phyloP scores from a whole-genome alignment of 305 asterid species.

The Fraxinus nigra region DNA sequence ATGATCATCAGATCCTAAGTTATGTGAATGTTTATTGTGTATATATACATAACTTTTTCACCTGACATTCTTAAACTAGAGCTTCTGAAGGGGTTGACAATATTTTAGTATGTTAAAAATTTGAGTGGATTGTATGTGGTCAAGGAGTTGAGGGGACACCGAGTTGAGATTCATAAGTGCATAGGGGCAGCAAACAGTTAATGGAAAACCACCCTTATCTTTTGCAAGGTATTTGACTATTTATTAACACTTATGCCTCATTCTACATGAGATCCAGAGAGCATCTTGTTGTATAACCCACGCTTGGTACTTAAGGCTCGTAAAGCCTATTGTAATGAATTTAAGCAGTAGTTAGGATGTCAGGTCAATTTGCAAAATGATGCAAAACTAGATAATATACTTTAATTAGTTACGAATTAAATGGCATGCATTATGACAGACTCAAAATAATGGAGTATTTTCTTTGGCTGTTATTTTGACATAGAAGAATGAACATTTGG shows the following conservation, averaged over 20 bases:
- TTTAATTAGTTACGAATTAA: not conserved
- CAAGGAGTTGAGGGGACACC: slow-evolving; percentile 1
- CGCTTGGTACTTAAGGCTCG: not conserved
- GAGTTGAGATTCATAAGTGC: not conserved
- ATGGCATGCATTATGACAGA: not conserved
- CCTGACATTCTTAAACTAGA: not conserved
- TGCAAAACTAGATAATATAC: not conserved
- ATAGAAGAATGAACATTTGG: slow-evolving; percentile 3
- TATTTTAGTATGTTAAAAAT: not conserved
- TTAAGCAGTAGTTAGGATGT: slow-evolving; percentile 1
- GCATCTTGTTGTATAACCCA: not conserved
- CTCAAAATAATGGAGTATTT: not conserved
- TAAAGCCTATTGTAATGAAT: not conserved
- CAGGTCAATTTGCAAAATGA: not conserved
- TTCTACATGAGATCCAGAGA: not conserved
- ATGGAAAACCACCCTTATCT: not conserved
- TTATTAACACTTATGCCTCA: not conserved
- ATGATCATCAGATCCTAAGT: not conserved
- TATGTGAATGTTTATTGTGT: not conserved
- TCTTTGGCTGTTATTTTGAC: slow-evolving; percentile 4
- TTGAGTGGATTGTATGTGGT: not conserved
- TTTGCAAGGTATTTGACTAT: not conserved
- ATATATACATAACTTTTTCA: not conserved
- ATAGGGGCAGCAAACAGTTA: not conserved
- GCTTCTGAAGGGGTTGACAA: slow-evolving; percentile 6